These are phyloP conservation scores for Paecilomyces sp. DNA, from an alignment of 2,329 filamentous ascomycete genomes.

Conservation along the genomic window DNA sequence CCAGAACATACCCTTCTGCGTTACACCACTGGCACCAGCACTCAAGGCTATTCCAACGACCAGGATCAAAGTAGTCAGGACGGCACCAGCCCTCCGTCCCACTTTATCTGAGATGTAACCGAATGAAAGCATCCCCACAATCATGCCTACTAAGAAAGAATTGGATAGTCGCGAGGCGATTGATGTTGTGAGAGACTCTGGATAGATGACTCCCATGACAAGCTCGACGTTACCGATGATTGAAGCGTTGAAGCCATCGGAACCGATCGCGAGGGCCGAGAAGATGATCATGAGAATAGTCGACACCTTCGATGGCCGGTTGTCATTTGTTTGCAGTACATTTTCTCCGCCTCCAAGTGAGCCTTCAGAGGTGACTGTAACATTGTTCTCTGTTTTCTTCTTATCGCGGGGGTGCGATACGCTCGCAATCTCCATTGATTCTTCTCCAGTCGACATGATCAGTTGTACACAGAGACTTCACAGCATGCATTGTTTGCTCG, in stretches of 20 bases:
- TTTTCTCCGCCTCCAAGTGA: neutral
- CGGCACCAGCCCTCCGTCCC: constrained; percentile 43
- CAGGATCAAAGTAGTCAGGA: constrained; percentile 42
- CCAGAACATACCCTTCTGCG: constrained; percentile 25
- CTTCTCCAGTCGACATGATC: neutral
- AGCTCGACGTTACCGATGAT: constrained; percentile 28
- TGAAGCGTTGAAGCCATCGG: constrained; percentile 29
- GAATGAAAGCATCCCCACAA: constrained; percentile 50
- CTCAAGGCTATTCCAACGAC: constrained; percentile 43
- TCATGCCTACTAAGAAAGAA: constrained; percentile 48
- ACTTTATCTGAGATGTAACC: constrained; percentile 45
- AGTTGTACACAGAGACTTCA: neutral
- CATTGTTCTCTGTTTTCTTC: neutral
- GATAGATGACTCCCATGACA: constrained; percentile 26
- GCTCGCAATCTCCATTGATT: neutral
- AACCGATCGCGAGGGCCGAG: constrained; percentile 28
- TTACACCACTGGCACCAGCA: constrained; percentile 38
- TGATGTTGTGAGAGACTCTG: neutral
- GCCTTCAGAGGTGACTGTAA: neutral
- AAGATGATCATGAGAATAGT: constrained; percentile 26
- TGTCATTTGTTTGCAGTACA: neutral
- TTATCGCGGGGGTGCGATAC: neutral
- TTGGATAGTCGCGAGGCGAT: neutral
- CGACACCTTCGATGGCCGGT: constrained; percentile 13
- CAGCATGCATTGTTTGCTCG: neutral